Evolutionary conservation across 1,139 yeast genomes (phyloP).

Genomic region (Nakaseomyces uthaithaninus): DNA sequence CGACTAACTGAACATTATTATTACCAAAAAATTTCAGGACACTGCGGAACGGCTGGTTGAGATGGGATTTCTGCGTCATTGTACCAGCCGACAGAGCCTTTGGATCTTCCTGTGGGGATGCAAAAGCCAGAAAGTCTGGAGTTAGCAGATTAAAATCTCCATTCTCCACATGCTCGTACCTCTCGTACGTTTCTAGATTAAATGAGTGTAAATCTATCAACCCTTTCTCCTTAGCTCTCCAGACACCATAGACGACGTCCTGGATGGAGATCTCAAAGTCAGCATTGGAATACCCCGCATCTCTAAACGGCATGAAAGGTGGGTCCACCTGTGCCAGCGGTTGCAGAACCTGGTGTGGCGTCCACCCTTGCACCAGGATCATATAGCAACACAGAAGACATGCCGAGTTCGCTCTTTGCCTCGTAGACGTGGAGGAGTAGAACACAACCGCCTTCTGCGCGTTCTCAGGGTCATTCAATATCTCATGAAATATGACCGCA

Average conservation of each 20-base stretch:
- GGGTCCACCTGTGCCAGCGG: conserved; percentile 90
- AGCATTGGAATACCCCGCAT: conserved; percentile 94
- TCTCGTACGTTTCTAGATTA: conserved; percentile 87
- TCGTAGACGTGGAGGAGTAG: conserved; percentile 73
- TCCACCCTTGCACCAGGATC: conserved; percentile 94
- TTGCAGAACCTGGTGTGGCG: conserved; percentile 94
- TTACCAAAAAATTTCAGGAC: conserved; percentile 69
- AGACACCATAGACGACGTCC: conserved; percentile 89
- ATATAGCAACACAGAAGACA: conserved; percentile 89
- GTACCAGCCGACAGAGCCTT: conserved; percentile 27
- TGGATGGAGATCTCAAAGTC: conserved; percentile 90
- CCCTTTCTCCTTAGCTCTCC: conserved; percentile 96
- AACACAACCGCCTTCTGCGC: conserved; percentile 85
- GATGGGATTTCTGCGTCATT: conserved; percentile 22
- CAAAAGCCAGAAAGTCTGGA: conserved; percentile 93
- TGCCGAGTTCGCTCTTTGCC: conserved; percentile 87
- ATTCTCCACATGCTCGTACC: conserved; percentile 89
- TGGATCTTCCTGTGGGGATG: conserved; percentile 81
- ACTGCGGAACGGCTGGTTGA: conserved; percentile 68
- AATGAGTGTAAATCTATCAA: conserved; percentile 82
- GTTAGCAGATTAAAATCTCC: conserved; percentile 92
- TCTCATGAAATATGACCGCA: conserved; percentile 89
- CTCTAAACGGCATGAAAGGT: conserved; percentile 90
- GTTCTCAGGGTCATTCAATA: conserved; percentile 75
- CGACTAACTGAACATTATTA: conserved; percentile 78